Evolutionary conservation across 108 stramenopile genomes (phyloP).

Genomic region (Cyclotella atomus): DNA sequence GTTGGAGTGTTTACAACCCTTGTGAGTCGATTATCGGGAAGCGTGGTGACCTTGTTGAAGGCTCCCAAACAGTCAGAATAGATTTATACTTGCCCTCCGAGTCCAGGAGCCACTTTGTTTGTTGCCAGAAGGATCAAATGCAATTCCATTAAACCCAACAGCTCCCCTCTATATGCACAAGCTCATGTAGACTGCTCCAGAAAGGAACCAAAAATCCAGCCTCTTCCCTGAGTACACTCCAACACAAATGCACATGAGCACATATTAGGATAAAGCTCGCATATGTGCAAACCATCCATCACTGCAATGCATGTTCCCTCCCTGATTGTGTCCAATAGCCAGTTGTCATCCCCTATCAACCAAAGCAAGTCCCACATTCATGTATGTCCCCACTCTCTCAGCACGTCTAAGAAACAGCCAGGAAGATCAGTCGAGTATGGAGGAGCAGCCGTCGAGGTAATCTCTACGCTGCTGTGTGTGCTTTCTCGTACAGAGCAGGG

Average conservation of each 20-base stretch:
- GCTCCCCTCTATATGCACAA: conserved; percentile 20
- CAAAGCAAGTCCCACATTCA: conserved; percentile 6
- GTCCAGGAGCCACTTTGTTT: background rate
- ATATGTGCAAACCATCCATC: conserved; percentile 24
- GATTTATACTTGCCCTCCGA: background rate
- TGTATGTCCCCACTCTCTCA: conserved; percentile 6
- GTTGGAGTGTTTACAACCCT: background rate
- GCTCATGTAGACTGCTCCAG: conserved; percentile 5
- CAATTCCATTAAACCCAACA: conserved; percentile 9
- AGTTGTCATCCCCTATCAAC: background rate
- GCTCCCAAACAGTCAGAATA: conserved; percentile 26
- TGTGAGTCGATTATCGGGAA: conserved; percentile 14
- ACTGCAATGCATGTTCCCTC: conserved; percentile 13
- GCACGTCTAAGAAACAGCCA: background rate
- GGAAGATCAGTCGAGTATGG: background rate
- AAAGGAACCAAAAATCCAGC: conserved; percentile 10
- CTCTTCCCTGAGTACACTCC: conserved; percentile 18
- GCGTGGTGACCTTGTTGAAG: background rate
- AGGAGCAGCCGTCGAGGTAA: background rate
- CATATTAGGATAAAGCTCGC: background rate
- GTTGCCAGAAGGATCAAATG: conserved; percentile 2
- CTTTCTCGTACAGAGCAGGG: background rate
- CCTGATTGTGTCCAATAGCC: background rate
- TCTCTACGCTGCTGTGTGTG: background rate
- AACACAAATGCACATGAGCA: conserved; percentile 24